These are phyloP conservation scores for Agrostemma githago DNA, from an alignment of 148 eudicot species.

Conservation along the genomic window DNA sequence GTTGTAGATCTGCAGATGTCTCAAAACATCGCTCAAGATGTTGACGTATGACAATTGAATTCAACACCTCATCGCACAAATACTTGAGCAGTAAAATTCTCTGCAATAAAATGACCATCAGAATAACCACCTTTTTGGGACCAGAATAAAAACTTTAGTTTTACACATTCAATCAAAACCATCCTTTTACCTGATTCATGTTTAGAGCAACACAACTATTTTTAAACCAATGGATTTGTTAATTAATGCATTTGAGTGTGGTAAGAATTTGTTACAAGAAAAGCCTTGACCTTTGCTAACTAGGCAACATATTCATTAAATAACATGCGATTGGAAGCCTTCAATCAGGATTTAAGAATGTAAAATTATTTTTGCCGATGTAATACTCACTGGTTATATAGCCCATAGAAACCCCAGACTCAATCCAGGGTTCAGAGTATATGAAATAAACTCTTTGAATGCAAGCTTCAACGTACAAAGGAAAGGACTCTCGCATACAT, in stretches of 20 bases:
- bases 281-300: neutral
- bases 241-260: neutral
- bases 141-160: neutral
- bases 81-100: constrained; percentile 45
- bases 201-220: neutral
- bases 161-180: neutral
- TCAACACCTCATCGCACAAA: constrained; percentile 57
- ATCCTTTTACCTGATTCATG: neutral
- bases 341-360: neutral
- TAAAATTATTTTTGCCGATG: neutral
- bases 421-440: neutral
- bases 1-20: constrained; percentile 41
- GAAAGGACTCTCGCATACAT: neutral
- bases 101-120: constrained; percentile 33
- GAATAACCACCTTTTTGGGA: neutral
- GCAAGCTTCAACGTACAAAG: neutral
- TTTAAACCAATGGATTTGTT: neutral
- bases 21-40: constrained; percentile 55
- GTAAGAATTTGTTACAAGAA: neutral
- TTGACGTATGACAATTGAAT: constrained; percentile 42
- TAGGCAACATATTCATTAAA: neutral
- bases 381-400: neutral
- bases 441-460: neutral
- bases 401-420: neutral
- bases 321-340: neutral